Evolutionary conservation across 257 asterid genomes (phyloP).

Genomic region (Coffea canephora): DNA sequence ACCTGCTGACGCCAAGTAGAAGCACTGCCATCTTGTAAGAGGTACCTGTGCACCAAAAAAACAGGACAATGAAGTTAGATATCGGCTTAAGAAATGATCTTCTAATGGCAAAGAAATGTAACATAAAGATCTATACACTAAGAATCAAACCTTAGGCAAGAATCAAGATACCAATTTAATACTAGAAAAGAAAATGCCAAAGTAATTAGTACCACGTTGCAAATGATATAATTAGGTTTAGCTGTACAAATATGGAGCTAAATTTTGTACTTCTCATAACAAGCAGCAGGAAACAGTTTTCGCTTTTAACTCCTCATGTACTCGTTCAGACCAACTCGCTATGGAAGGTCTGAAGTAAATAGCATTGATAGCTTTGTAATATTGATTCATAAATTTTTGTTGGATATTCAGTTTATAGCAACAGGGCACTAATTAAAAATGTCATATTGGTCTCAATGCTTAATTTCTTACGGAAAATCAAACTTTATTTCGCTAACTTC

Average conservation of each 20-base stretch:
- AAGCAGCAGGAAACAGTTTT: no score
- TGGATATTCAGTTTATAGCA: neutral
- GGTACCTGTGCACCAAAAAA: constrained; percentile 51
- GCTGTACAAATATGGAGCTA: neutral
- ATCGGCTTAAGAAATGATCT: neutral
- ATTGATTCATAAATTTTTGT: neutral
- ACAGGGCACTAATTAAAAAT: neutral
- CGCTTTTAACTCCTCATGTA: no score
- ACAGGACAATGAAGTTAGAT: neutral
- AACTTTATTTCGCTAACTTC: neutral
- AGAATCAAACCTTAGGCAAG: neutral
- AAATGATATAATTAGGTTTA: no score
- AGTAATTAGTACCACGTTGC: no score
- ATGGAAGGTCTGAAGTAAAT: neutral
- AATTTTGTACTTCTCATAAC: no score
- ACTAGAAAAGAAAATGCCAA: no score
- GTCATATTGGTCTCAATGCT: neutral
- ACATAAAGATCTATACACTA: no score
- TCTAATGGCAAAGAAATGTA: no score
- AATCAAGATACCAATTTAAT: no score
- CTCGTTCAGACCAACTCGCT: no score
- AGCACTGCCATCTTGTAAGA: constrained; percentile 62
- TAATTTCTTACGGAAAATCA: neutral
- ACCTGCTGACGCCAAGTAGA: constrained; percentile 73
- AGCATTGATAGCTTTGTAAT: neutral